A percentile compares a stretch with the other conserved stretches of the same genome.
Evolutionary conservation across 2,329 filamentous ascomycete genomes (phyloP).

Genomic region (Fusarium sp.): DNA sequence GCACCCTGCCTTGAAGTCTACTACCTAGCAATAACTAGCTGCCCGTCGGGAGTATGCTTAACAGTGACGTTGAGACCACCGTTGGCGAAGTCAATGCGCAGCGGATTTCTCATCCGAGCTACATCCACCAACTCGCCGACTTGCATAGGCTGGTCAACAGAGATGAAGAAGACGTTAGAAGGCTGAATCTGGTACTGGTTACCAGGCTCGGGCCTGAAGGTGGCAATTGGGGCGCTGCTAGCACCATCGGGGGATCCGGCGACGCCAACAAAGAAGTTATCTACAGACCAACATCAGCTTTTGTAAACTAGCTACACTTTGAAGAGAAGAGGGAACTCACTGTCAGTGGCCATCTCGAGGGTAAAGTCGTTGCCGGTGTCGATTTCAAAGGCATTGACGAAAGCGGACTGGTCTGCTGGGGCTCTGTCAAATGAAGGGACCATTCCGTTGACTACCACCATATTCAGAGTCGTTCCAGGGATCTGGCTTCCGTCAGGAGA

Average conservation of each 20-base stretch:
- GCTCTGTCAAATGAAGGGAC: not conserved
- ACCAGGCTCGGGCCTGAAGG: not conserved
- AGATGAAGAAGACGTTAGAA: not conserved
- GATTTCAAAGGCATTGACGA: not conserved
- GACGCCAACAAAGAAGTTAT: not conserved
- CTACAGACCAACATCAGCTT: not conserved
- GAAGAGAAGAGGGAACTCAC: not conserved
- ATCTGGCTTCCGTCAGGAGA: not conserved
- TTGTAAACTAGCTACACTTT: no score
- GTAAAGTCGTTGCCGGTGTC: not conserved
- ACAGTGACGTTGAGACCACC: not conserved
- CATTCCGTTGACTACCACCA: not conserved
- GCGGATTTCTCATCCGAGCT: not conserved
- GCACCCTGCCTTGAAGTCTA: no score
- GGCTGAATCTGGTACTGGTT: not conserved
- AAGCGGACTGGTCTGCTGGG: no score
- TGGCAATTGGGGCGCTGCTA: not conserved
- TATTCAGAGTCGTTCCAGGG: not conserved
- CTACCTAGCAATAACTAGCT: not conserved
- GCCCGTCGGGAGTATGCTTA: rapidly evolving
- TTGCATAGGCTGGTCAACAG: not conserved
- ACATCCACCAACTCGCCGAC: not conserved
- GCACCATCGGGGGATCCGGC: rapidly evolving
- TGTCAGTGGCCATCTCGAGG: not conserved
- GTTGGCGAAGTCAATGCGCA: not conserved